Evolutionary conservation across 139 green algal genomes (phyloP).

Genomic region (Chlorokybus atmophyticus): DNA sequence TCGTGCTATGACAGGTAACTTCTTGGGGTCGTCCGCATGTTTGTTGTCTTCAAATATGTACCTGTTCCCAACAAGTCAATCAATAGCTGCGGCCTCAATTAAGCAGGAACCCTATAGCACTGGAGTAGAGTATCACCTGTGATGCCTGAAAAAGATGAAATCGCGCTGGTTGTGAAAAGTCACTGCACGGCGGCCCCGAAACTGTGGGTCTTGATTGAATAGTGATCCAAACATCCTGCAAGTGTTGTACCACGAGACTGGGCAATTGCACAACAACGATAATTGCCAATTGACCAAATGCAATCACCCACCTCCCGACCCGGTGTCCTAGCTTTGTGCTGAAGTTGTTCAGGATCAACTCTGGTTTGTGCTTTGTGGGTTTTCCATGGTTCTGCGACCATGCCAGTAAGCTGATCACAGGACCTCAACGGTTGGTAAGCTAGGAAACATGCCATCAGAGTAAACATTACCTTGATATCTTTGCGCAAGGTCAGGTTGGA

Average conservation of each 20-base stretch:
- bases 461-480: conserved; percentile 6
- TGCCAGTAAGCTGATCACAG: too few species aligned
- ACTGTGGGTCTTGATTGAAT: conserved; percentile 83
- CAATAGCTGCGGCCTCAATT: too few species aligned
- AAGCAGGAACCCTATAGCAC: too few species aligned
- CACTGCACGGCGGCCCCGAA: conserved; percentile 70
- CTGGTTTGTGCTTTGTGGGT: conserved; percentile 23
- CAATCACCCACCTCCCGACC: conserved; percentile 20
- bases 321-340: conserved; percentile 24
- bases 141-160: conserved; percentile 88
- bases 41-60: conserved; percentile 1
- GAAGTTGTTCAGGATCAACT: conserved; percentile 42
- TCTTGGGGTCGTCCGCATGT: background rate
- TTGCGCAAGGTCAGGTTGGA: conserved; percentile 3
- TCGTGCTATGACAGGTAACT: too few species aligned
- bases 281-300: background rate
- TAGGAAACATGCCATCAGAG: background rate
- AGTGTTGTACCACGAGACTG: background rate
- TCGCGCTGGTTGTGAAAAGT: conserved; percentile 99
- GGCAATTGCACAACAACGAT: background rate
- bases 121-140: too few species aligned
- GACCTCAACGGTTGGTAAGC: too few species aligned
- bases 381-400: conserved; percentile 17
- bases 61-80: too few species aligned
- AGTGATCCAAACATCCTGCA: conserved; percentile 55